Base-by-base conservation (phyloP, 257 asterid species). In the Fraxinus anomala region DNA sequence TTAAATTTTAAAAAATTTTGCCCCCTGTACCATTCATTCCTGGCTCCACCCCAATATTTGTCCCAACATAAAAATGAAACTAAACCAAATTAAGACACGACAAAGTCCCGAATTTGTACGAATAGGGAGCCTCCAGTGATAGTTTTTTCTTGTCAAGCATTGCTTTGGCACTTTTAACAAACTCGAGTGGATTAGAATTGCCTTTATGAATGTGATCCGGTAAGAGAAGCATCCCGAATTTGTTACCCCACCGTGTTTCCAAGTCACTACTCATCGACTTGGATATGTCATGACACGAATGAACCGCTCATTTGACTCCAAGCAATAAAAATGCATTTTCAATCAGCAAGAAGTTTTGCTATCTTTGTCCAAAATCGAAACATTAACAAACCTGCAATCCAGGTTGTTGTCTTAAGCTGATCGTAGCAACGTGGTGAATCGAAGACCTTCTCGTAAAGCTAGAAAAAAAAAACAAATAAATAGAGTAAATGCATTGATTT, bases 71-170 rank as follows among this genome's bases (percentile, higher is more conserved):
- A 6, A 36, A 36, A 36, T 36, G 7, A 36, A 36, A 36, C 7
- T 36, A 36, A 36, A 36, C 40, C 1, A 36, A 8, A 36, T 36
- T 36, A 59, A 68, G 94, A 90, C 96, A 88, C 89, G 79, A 85
- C 30, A 13, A 86, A 26, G 76, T 87, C 37, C 21, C 93, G 21
- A 90, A 23, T 79, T 76, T 82, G 89, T 95, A 93, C 23, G 98
- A 89, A 81, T 79, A 89, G 8, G 86, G 68, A 63, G 85, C 99
- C 80, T 90, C 98, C 0, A 91, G 72, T 0, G 99, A 95, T 1
- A 87, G 91, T 82, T 93, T 95, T 83, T 93, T 95, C 90, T 86
- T 88, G 87, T 91, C 98, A 17, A 90, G 87, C 97, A 93, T 90
- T 1, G 81, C 65, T 79, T 93, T 93, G 21, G 28, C 91, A 85